Percentiles rank a stretch among this genome's conserved stretches.
Conservation (phyloP, 768 basidiomycete species). For the Leccinum barrowsii region DNA sequence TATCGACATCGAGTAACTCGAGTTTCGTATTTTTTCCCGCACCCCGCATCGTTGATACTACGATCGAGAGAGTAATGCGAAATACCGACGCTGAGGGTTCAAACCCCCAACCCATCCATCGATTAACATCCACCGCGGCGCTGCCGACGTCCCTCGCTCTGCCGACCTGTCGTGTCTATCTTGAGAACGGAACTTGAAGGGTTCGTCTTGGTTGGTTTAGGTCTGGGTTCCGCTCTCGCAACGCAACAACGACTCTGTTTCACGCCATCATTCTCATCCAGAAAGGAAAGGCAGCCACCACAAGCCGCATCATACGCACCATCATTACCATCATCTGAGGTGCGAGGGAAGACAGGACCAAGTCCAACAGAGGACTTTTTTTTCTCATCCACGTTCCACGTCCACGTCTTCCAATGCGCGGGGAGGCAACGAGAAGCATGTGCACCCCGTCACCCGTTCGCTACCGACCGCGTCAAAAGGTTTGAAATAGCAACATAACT, state of each 20-base stretch:
- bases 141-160: neutral
- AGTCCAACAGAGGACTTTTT: neutral
- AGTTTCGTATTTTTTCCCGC: neutral
- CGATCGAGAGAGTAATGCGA: neutral
- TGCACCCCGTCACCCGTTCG: conserved; percentile 22
- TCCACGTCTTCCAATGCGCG: neutral
- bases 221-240: neutral
- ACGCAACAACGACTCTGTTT: neutral
- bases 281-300: neutral
- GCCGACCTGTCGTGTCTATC: conserved; percentile 8
- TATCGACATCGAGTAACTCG: neutral
- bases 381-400: neutral
- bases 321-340: neutral
- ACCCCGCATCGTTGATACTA: neutral
- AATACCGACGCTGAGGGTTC: neutral
- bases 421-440: conserved; percentile 8
- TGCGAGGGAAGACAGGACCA: neutral
- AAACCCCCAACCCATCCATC: neutral
- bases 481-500: neutral
- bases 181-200: neutral
- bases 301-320: neutral
- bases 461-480: conserved; percentile 8
- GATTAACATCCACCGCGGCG: neutral
- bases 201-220: neutral
- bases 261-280: neutral